A percentile compares a stretch with the other conserved stretches of the same genome.
Conservation (phyloP, 805 yeast species). For the Saccharomycopsis microspora region DNA sequence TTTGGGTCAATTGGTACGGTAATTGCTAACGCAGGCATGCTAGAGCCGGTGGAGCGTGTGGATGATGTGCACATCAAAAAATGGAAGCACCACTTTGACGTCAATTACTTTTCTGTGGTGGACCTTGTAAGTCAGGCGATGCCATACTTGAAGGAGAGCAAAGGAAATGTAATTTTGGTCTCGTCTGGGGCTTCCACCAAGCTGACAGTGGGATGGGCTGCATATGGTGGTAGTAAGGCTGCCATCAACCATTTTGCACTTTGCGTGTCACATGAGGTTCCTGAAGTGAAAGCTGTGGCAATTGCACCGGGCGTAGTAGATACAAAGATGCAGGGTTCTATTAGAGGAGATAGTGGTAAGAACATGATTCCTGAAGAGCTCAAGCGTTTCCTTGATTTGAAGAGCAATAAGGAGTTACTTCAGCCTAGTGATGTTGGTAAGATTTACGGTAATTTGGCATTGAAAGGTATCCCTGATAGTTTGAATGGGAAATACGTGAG, state of each 20-base stretch:
- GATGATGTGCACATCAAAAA: constrained; percentile 41
- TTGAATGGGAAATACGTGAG: constrained; percentile 63
- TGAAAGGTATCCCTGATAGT: constrained; percentile 41
- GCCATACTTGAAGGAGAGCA: constrained; percentile 41
- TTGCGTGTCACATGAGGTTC: constrained; percentile 60
- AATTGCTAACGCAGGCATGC: constrained; percentile 72
- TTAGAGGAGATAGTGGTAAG: constrained; percentile 44
- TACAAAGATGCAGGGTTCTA: constrained; percentile 77
- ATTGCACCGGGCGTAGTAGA: constrained; percentile 95
- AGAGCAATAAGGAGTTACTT: constrained; percentile 44
- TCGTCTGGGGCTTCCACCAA: constrained; percentile 80
- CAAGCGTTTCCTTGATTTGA: constrained; percentile 53
- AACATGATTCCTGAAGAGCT: constrained; percentile 52
- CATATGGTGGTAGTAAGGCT: constrained; percentile 87
- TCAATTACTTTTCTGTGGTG: constrained; percentile 71
- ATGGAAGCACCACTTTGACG: constrained; percentile 59
- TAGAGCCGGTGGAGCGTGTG: constrained; percentile 62
- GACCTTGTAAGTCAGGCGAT: constrained; percentile 41
- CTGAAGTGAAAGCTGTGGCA: constrained; percentile 46
- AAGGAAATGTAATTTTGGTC: constrained; percentile 66
- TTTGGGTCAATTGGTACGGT: constrained; percentile 54
- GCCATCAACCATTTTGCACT: constrained; percentile 71
- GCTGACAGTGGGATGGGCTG: constrained; percentile 70
- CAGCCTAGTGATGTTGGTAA: constrained; percentile 65
- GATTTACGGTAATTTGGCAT: constrained; percentile 54